Conservation (phyloP, 2,329 filamentous ascomycete species). For the Botrytis cinerea region DNA sequence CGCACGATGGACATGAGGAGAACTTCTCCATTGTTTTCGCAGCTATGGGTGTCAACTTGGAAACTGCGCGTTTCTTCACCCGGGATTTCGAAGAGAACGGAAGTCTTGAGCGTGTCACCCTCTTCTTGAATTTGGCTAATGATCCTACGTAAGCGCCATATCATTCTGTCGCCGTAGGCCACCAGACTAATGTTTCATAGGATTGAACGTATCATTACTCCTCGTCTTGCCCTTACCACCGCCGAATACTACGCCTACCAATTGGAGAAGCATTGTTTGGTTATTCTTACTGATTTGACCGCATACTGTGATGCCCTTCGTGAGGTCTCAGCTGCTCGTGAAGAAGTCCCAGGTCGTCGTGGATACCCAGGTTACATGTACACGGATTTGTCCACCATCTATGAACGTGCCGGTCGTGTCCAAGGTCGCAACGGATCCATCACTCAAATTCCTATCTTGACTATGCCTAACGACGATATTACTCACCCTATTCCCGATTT, state of each 20-base stretch:
- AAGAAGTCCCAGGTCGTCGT: constrained; percentile 98
- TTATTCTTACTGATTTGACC: constrained; percentile 96
- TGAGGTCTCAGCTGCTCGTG: constrained; percentile 95
- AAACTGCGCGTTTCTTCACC: constrained; percentile 97
- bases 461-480: constrained; percentile 99
- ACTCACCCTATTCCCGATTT: constrained; percentile 98
- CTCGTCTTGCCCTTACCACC: constrained; percentile 94
- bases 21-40: constrained; percentile 99
- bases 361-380: constrained; percentile 99
- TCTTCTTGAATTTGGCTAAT: constrained; percentile 99
- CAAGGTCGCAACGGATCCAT: constrained; percentile 96
- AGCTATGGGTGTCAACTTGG: constrained; percentile 99
- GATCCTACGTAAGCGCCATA: constrained; percentile 79
- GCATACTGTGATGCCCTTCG: constrained; percentile 98
- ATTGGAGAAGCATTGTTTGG: constrained; percentile 98
- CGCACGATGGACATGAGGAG: constrained; percentile 95
- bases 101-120: constrained; percentile 92
- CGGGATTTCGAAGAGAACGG: constrained; percentile 99
- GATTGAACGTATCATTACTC: constrained; percentile 99
- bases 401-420: constrained; percentile 98
- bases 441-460: constrained; percentile 97
- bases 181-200: constrained; percentile 48
- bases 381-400: constrained; percentile 99
- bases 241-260: constrained; percentile 99
- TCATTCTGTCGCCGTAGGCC: neutral